A percentile compares a stretch with the other conserved stretches of the same genome.
Conservation (phyloP, 495 filamentous ascomycete genomes). For the Astrothelium macrocarpum region DNA sequence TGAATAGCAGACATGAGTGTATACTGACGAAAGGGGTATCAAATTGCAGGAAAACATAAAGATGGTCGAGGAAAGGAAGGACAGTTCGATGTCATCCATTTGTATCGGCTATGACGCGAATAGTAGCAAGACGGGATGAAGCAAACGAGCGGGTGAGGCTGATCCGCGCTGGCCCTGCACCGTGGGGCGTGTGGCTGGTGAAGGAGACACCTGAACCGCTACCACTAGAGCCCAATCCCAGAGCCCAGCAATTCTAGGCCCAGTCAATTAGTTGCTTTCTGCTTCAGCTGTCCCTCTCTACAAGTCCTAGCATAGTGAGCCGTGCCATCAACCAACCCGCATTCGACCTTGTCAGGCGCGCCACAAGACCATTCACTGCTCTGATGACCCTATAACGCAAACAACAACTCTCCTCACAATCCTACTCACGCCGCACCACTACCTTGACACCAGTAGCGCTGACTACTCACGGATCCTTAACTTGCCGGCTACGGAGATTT, state of each 20-base stretch:
- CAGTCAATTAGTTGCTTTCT: neutral
- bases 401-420: slow-evolving; percentile 3
- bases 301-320: neutral
- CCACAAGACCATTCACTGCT: neutral
- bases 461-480: neutral
- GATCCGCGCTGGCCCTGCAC: neutral
- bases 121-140: neutral
- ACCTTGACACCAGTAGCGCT: neutral
- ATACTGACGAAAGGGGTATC: neutral
- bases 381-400: neutral
- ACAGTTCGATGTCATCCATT: neutral
- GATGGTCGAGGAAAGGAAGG: neutral
- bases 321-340: neutral
- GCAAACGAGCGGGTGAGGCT: neutral
- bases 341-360: neutral
- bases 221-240: no score
- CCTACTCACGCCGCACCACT: neutral
- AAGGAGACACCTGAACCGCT: neutral
- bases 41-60: neutral
- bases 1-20: neutral
- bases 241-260: neutral
- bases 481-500: neutral
- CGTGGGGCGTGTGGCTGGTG: neutral
- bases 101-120: neutral
- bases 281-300: neutral